Evolutionary conservation across 176 grass and related monocot species (phyloP), one percentile per base, ranked within the genome.

Genomic region (Musa itinerans): DNA sequence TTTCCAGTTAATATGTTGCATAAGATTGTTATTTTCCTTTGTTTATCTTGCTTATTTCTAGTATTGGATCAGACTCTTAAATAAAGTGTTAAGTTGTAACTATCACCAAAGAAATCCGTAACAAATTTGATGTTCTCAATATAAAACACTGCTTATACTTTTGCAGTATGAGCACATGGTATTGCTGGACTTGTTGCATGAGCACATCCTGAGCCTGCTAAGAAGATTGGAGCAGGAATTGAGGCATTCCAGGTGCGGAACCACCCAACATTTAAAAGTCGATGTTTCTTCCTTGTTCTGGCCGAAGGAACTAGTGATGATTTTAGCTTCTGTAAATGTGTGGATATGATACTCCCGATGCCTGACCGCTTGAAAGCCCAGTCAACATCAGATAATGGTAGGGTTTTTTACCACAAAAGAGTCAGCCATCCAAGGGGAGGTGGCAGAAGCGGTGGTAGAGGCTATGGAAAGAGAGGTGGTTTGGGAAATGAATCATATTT

Each of bases 311-410:
- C 88, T 0, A 9, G 54, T 0, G 94, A 97, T 9, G 93, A 96
- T 29, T 96, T 96, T 65, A 92, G 93, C 81, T 96, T 96, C 81
- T 85, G 93, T 56, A 96, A 96, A 72, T 96, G 93, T 29, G 87
- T 96, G 0, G 83, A 96, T 77, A 84, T 55, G 19, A 90, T 92
- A 62, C 85, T 96, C 64, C 87, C 89, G 29, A 81, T 92, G 73
- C 93, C 93, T 1, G 89, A 92, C 53, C 62, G 86, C 69, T 72
- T 89, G 84, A 92, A 92, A 84, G 65, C 81, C 34, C 34, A 16
- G 8, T 52, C 58, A 50, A 34, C 58, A 1, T 76, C 74, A 13
- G 57, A 48, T 43, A 57, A 79, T 22, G 78, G 63, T 10, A 89
- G 75, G 23, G 29, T 20, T 17, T 78, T 75, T 43, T 62, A 80